Evolutionary conservation across 192 early-diverging fungal genomes (phyloP).

Genomic region (Helicostylum pulchrum): DNA sequence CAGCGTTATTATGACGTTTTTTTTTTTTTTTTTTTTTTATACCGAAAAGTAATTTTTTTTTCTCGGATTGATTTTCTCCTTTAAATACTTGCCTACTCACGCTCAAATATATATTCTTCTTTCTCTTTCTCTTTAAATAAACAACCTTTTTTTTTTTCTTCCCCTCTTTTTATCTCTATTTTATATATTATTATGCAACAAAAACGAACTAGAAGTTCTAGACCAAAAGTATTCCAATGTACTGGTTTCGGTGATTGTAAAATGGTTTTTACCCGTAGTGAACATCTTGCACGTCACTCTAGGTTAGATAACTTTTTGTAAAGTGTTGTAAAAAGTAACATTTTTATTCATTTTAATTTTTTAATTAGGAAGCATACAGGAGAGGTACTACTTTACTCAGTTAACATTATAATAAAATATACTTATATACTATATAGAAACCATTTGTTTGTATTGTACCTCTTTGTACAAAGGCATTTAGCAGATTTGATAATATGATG

Average conservation of each 20-base stretch:
- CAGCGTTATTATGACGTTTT: not conserved
- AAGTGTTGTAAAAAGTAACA: not conserved
- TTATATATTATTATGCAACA: not conserved
- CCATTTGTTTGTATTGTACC: conserved; percentile 70
- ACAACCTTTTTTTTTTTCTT: not conserved
- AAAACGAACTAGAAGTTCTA: not conserved
- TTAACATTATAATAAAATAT: conserved; percentile 1
- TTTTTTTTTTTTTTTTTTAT: not conserved
- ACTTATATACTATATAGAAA: conserved; percentile 43
- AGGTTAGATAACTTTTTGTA: conserved; percentile 6
- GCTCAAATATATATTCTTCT: too few relatives aligned
- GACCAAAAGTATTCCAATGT: conserved; percentile 45
- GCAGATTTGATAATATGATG: conserved; percentile 81
- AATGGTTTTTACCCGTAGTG: conserved; percentile 56
- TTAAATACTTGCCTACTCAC: not conserved
- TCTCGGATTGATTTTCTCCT: not conserved
- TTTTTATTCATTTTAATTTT: not conserved
- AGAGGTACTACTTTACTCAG: conserved; percentile 21
- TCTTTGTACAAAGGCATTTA: conserved; percentile 62
- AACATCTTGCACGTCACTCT: conserved; percentile 53
- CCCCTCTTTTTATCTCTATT: conserved; percentile 14
- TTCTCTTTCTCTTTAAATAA: not conserved
- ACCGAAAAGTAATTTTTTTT: not conserved
- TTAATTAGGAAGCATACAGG: conserved; percentile 36
- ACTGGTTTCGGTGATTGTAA: conserved; percentile 50